These are phyloP conservation scores for Ogataea thermomethanolica DNA, from an alignment of 805 yeast genomes.

Conservation along the genomic window DNA sequence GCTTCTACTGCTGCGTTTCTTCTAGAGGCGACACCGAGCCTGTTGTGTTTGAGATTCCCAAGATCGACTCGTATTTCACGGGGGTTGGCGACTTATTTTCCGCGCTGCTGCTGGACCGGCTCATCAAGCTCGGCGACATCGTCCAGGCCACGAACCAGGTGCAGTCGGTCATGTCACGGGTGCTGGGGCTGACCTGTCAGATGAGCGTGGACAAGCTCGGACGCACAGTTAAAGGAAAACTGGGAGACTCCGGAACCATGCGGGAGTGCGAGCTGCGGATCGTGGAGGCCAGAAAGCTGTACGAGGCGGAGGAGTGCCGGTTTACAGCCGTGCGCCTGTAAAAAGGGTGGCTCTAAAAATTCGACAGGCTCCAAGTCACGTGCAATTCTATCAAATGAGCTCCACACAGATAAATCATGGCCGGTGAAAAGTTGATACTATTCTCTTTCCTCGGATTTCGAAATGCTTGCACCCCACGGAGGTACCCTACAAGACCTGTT, in stretches of 20 bases:
- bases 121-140: constrained; percentile 33
- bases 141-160: constrained; percentile 49
- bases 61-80: constrained; percentile 77
- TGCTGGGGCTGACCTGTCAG: constrained; percentile 45
- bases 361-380: constrained; percentile 5
- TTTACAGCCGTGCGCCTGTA: constrained; percentile 7
- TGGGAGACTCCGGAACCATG: constrained; percentile 59
- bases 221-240: constrained; percentile 42
- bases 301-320: constrained; percentile 10
- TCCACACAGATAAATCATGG: background rate
- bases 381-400: constrained; percentile 8
- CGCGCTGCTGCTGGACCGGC: constrained; percentile 67
- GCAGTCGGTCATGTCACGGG: constrained; percentile 50
- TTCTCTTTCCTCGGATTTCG: background rate
- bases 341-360: background rate
- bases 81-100: constrained; percentile 95
- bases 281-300: constrained; percentile 51
- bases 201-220: constrained; percentile 38
- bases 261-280: constrained; percentile 69
- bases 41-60: constrained; percentile 48
- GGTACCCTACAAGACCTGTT: constrained; percentile 83
- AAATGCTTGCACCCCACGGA: constrained; percentile 67
- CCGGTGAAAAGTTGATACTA: background rate
- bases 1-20: constrained; percentile 46
- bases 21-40: constrained; percentile 24